Evolutionary conservation across 2,329 filamentous ascomycete genomes (phyloP).

Genomic region (Paradendryphiella salina): DNA sequence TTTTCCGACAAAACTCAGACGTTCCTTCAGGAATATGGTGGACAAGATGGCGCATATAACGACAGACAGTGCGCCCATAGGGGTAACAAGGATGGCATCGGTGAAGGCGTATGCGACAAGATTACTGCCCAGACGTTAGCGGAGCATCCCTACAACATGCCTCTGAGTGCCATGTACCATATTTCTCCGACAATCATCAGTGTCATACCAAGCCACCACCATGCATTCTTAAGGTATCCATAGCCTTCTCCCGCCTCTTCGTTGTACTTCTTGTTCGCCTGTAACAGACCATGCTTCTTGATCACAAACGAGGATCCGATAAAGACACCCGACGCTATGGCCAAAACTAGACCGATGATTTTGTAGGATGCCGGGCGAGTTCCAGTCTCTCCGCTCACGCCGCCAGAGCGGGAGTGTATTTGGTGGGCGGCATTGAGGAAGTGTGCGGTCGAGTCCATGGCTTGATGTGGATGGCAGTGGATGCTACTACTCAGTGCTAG

Average conservation of each 20-base stretch:
- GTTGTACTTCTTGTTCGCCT: slow-evolving; percentile 93
- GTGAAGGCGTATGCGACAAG: slow-evolving; percentile 97
- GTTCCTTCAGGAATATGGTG: slow-evolving; percentile 93
- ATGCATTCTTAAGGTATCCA: slow-evolving; percentile 91
- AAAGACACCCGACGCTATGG: slow-evolving; percentile 84
- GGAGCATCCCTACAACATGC: slow-evolving; percentile 46
- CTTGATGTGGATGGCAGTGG: slow-evolving; percentile 16
- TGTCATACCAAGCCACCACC: slow-evolving; percentile 95
- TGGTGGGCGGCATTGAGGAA: slow-evolving; percentile 48
- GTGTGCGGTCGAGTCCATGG: slow-evolving; percentile 52
- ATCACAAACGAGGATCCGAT: slow-evolving; percentile 95
- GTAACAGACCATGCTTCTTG: slow-evolving; percentile 89
- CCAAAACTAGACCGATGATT: slow-evolving; percentile 80
- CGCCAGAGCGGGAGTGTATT: slow-evolving; percentile 53
- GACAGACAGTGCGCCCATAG: slow-evolving; percentile 85
- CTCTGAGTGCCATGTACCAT: slow-evolving; percentile 43
- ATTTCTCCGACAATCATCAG: slow-evolving; percentile 97
- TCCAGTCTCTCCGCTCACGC: slow-evolving; percentile 32
- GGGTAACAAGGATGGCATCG: slow-evolving; percentile 92
- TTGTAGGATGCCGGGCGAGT: slow-evolving; percentile 69
- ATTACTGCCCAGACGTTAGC: slow-evolving; percentile 56
- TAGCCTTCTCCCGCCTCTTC: slow-evolving; percentile 96
- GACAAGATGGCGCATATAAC: slow-evolving; percentile 90
- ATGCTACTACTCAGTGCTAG: slow-evolving; percentile 18
- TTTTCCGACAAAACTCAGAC: slow-evolving; percentile 92